Evolutionary conservation across 345 rosid genomes (phyloP).

Genomic region (Hevea brasiliensis): DNA sequence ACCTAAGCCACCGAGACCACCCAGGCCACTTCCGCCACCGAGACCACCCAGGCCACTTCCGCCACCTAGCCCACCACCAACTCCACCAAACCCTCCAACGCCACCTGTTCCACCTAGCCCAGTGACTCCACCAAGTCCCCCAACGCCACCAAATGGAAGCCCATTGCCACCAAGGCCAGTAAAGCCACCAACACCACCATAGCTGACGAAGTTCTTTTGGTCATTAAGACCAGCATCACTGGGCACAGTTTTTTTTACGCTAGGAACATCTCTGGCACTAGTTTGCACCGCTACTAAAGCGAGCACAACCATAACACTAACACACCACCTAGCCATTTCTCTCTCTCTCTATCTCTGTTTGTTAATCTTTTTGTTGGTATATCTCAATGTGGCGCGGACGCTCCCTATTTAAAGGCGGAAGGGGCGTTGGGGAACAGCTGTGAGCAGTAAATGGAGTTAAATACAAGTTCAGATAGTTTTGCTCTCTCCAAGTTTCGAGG

Average conservation of each 20-base stretch:
- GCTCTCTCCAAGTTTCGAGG: background rate
- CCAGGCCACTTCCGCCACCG: background rate
- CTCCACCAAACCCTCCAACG: constrained; percentile 28
- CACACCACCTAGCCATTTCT: constrained; percentile 39
- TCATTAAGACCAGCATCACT: constrained; percentile 47
- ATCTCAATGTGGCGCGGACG: background rate
- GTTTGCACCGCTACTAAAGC: constrained; percentile 32
- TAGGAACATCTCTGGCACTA: constrained; percentile 21
- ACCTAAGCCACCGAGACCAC: constrained; percentile 21
- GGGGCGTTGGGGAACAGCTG: constrained; percentile 29
- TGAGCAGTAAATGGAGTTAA: constrained; percentile 29
- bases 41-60: constrained; percentile 20
- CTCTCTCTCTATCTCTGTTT: background rate
- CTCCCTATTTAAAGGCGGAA: constrained; percentile 28
- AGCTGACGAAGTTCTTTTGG: constrained; percentile 64
- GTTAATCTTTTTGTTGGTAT: background rate
- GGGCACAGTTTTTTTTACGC: background rate
- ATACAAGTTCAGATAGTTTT: constrained; percentile 12
- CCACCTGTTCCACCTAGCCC: constrained; percentile 28
- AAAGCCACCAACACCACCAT: constrained; percentile 65
- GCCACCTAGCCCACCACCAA: constrained; percentile 6
- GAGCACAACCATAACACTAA: constrained; percentile 31
- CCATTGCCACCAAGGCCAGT: constrained; percentile 54
- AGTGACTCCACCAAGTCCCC: constrained; percentile 27
- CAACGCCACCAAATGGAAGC: constrained; percentile 26